Evolutionary conservation across 257 asterid species (phyloP).

Genomic region (Nicotiana noctiflora): DNA sequence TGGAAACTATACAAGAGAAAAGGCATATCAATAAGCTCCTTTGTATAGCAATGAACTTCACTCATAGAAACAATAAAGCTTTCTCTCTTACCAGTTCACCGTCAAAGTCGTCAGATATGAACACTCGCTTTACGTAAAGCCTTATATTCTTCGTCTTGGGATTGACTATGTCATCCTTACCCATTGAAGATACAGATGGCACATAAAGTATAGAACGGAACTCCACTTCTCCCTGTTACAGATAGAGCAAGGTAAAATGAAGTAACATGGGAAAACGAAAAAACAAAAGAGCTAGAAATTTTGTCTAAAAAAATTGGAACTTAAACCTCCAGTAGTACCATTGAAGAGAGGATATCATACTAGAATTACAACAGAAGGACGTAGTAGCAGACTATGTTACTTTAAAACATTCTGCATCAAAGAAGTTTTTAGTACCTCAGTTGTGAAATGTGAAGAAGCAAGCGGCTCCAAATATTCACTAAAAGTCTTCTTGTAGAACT

Average conservation of each 20-base stretch:
- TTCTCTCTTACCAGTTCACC: constrained; percentile 91
- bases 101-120: constrained; percentile 96
- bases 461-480: constrained; percentile 90
- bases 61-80: neutral
- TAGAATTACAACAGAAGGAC: constrained; percentile 5
- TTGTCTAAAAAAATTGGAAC: neutral
- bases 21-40: neutral
- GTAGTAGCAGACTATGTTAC: neutral
- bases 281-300: neutral
- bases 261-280: neutral
- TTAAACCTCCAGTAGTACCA: neutral
- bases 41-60: neutral
- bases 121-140: constrained; percentile 87
- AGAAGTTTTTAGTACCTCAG: constrained; percentile 51
- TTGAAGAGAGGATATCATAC: neutral
- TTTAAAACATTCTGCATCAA: neutral
- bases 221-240: constrained; percentile 90
- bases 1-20: constrained; percentile 62
- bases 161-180: constrained; percentile 77
- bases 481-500: constrained; percentile 82
- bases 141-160: constrained; percentile 89
- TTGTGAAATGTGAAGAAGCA: constrained; percentile 94
- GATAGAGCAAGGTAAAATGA: constrained; percentile 14
- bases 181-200: constrained; percentile 69
- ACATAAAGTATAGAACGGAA: constrained; percentile 82